Base-by-base conservation (phyloP, 2,329 filamentous ascomycete genomes). In the Cercospora zeae-maydis region DNA sequence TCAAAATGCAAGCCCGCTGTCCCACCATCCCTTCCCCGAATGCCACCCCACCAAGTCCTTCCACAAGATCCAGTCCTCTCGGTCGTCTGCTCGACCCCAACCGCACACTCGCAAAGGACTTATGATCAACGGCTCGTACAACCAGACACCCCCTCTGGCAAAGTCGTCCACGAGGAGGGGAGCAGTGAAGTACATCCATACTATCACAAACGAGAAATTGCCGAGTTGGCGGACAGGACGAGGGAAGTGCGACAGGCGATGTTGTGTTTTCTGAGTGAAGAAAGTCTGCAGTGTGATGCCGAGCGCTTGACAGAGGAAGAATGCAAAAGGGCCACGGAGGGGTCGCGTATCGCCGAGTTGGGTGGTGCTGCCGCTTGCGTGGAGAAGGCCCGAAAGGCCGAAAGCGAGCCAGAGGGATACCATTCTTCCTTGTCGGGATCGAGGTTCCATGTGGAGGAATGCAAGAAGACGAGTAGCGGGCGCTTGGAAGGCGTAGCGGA, bases 121-220 rank as follows among this genome's bases (percentile, higher is more conserved):
- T 8, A 93, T 67, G 0, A 92, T 91, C n/a, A 96, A 77, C 0
- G 92, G 91, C 75, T 97, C 92, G 65, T 86, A 86, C 13, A 96
- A 76, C 90, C 90, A 96, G 0, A 96, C 71, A 0, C 91, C 92
- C 0, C 86, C 84, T 10, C 83, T 81, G 0, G 88, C 83, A 73
- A 96, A 87, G 71, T 97, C 93, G 72, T 96, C 86, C 10, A 86
- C 80, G n/a, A 96, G 81, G 36, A 87, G 74, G 42, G 80, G 80
- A 0, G 84, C 83, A 0, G 90, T 93, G 14, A 80, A 74, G 59
- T 86, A 84, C 63, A 96, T 78, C 91, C 91, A 97, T 0, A 74
- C 69, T 4, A 86, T 66, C 0, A 86, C 83, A 67, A 88, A 89
- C 0, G 81, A 21, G 0, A 90, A 74, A 68, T 95, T 96, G 0